Base-by-base conservation (phyloP, 441 rosid genomes). In the Gossypium davidsonii region DNA sequence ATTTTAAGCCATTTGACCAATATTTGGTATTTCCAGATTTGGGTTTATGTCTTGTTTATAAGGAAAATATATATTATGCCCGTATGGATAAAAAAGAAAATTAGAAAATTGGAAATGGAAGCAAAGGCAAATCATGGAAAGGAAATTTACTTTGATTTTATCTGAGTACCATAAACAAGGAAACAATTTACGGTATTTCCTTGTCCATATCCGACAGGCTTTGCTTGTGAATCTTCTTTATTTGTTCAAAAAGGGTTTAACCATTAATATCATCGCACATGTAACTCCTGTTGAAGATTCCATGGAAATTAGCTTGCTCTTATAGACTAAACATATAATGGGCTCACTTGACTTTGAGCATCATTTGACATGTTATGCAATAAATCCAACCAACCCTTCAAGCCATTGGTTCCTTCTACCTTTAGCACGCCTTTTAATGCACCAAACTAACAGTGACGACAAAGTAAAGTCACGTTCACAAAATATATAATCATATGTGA, bases 391-490 rank as follows among this genome's bases (percentile, higher is more conserved):
- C 53, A 65, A 66, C 15, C 42, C 23, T 48, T 48, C 4, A 48
- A 49, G 44, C 42, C 58, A 67, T 67, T 49, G 71, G 21, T 49
- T 67, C n/a, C 71, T 48, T 48, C 0, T 0, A 25, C 58, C 71
- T 25, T 67, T 66, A 2, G 56, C 71, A 67, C 42, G 34, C 3
- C 8, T 25, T 67, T 25, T 48, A 12, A 25, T 46, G 37, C 70
- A 48, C 57, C 71, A n/a, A 66, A 48, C 37, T 25, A 14, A 6
- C 20, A 59, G 60, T 62, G 21, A 73, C 70, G 75, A 34, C 70
- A 31, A 73, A 73, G 70, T 17, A 4, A 72, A 1, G 12, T 31
- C 34, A 31, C 34, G 34, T 31, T 31, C 34, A 4, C 34, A 5
- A 4, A 4, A 31, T 31, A 31, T 1, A 31, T 31, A 31, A 4